Base-by-base conservation (phyloP, 805 yeast species). In the Lachancea cidri region DNA sequence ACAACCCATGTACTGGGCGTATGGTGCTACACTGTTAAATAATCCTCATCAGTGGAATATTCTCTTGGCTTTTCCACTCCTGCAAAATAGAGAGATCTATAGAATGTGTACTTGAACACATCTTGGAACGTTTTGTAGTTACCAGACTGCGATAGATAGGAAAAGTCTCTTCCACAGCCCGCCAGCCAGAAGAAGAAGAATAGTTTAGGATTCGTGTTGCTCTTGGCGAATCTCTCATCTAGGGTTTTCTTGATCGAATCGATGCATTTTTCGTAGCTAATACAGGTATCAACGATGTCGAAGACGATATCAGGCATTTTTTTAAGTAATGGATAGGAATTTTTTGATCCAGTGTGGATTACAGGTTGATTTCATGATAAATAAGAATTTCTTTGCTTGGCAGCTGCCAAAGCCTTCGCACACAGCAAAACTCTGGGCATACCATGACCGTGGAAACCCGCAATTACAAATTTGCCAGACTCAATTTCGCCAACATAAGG, bases 361-460 rank as follows among this genome's bases (percentile, higher is more conserved):
- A n/a, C n/a, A n/a, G n/a, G n/a, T n/a, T n/a, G n/a, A n/a, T n/a
- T n/a, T n/a, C n/a, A n/a, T n/a, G n/a, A n/a, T n/a, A n/a, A n/a
- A n/a, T n/a, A n/a, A n/a, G n/a, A n/a, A n/a, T n/a, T n/a, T n/a
- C n/a, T n/a, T n/a, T n/a, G n/a, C n/a, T n/a, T n/a, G n/a, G n/a
- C n/a, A n/a, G n/a, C n/a, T 3, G 69, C 72, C 16, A 71, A 42
- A 1, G 70, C 71, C 41, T 67, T 64, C 13, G 71, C 73, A 33
- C 62, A 48, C 5, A 68, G 39, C 41, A 65, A 65, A 7, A 70
- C 67, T 31, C 76, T 56, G 25, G 77, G 75, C 76, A 73, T 71
- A 17, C 77, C 77, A 52, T 73, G 77, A 2, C 76, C 77, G 33
- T 68, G 66, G 53, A 70, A 73, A 0, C 77, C 77, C 3, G 76